A percentile compares a stretch with the other conserved stretches of the same genome.
Evolutionary conservation across 2,329 filamentous ascomycete genomes (phyloP).

Genomic region (Tolypocladium endophyticum): DNA sequence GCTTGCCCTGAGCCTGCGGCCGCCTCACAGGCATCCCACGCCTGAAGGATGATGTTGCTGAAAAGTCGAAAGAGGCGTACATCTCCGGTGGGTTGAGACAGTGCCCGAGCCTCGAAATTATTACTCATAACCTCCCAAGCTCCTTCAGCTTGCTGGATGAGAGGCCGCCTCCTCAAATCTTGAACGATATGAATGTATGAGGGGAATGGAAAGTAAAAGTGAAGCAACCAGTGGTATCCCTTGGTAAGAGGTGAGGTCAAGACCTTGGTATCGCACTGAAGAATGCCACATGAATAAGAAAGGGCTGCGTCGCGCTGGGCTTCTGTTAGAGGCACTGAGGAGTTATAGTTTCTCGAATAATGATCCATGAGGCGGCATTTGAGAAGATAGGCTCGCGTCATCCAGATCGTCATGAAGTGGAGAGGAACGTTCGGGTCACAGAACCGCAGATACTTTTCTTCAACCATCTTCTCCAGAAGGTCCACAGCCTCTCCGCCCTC

Average conservation of each 20-base stretch:
- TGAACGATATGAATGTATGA: conserved; percentile 29
- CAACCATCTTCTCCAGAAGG: conserved; percentile 26
- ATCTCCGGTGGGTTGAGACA: neutral
- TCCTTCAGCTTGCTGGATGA: conserved; percentile 10
- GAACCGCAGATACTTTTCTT: conserved; percentile 33
- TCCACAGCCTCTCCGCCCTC: conserved; percentile 17
- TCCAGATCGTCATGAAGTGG: conserved; percentile 30
- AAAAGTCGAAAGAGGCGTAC: neutral
- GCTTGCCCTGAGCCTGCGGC: neutral
- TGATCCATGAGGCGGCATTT: conserved; percentile 39
- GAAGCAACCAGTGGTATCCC: conserved; percentile 25
- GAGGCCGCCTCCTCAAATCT: conserved; percentile 16
- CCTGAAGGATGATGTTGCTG: neutral
- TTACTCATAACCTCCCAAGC: conserved; percentile 22
- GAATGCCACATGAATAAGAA: conserved; percentile 18
- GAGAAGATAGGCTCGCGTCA: conserved; percentile 29
- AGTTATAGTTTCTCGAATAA: conserved; percentile 18
- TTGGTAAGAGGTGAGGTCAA: conserved; percentile 16
- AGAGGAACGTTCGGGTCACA: conserved; percentile 27
- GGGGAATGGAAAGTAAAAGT: conserved; percentile 26
- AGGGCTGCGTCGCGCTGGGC: conserved; percentile 17
- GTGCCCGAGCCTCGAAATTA: conserved; percentile 15
- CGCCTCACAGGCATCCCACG: neutral
- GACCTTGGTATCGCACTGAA: conserved; percentile 26
- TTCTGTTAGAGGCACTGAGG: conserved; percentile 12